phyloP scores from a whole-genome alignment of 257 asterid species.

The Voacanga thouarsii region DNA sequence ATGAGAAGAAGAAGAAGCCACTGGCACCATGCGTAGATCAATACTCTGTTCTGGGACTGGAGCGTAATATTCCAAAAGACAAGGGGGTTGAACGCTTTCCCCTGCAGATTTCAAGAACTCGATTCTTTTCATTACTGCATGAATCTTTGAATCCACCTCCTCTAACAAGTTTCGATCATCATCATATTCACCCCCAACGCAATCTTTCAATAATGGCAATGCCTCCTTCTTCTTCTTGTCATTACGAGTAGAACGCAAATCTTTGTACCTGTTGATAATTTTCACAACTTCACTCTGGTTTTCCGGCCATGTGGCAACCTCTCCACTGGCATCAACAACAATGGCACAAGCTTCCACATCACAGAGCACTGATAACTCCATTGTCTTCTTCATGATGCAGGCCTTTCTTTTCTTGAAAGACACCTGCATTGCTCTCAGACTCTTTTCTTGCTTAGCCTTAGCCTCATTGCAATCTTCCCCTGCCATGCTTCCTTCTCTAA shows the following conservation, averaged over 20 bases:
- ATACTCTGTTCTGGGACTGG: neutral
- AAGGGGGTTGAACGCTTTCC: neutral
- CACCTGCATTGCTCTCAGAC: neutral
- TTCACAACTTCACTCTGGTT: conserved; percentile 6
- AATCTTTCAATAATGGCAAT: too few relatives aligned
- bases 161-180: too few relatives aligned
- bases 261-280: neutral
- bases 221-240: neutral
- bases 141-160: neutral
- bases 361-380: conserved; percentile 21
- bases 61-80: neutral
- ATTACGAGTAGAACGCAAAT: neutral
- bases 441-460: neutral
- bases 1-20: neutral
- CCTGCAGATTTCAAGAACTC: neutral
- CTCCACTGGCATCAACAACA: conserved; percentile 10
- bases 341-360: conserved; percentile 17
- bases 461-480: neutral
- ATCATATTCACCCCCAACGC: too few relatives aligned
- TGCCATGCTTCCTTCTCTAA: neutral
- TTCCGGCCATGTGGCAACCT: conserved; percentile 23
- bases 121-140: neutral
- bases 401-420: conserved; percentile 3
- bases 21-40: neutral
- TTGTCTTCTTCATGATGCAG: neutral